phyloP scores from a whole-genome alignment of 345 rosid species.

The Iberis pinnata region DNA sequence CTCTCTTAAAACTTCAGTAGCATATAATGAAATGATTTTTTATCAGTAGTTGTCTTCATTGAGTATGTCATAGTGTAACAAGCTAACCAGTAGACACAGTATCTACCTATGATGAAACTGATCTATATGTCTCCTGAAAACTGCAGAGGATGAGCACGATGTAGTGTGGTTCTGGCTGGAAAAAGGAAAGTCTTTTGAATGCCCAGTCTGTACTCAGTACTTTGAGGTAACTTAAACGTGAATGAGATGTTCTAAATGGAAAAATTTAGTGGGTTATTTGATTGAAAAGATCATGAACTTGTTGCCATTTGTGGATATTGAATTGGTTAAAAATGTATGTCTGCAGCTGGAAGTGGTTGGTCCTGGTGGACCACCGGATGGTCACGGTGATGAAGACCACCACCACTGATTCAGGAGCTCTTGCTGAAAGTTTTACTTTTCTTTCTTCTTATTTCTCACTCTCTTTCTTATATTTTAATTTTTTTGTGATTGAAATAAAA shows the following conservation, averaged over 20 bases:
- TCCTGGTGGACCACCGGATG: no score
- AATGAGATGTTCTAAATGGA: neutral
- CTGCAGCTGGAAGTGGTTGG: neutral
- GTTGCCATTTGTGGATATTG: neutral
- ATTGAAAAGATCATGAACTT: neutral
- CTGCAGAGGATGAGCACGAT: constrained; percentile 86
- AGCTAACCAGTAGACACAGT: neutral
- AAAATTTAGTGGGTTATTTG: neutral
- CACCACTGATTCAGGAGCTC: no score
- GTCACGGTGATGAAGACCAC: no score
- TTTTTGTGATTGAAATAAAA: no score
- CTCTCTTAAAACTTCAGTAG: neutral
- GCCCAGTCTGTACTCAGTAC: constrained; percentile 80
- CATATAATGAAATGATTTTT: neutral
- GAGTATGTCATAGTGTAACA: neutral
- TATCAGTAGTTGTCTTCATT: neutral
- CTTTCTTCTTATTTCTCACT: no score
- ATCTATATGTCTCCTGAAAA: neutral
- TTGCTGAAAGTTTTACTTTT: no score
- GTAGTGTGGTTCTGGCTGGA: constrained; percentile 98
- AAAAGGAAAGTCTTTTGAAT: constrained; percentile 75
- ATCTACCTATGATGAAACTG: neutral
- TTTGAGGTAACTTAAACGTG: constrained; percentile 49
- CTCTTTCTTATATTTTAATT: no score
- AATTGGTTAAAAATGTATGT: neutral